These are phyloP conservation scores for Tricholomella constricta DNA, from an alignment of 768 basidiomycete species.

Conservation along the genomic window DNA sequence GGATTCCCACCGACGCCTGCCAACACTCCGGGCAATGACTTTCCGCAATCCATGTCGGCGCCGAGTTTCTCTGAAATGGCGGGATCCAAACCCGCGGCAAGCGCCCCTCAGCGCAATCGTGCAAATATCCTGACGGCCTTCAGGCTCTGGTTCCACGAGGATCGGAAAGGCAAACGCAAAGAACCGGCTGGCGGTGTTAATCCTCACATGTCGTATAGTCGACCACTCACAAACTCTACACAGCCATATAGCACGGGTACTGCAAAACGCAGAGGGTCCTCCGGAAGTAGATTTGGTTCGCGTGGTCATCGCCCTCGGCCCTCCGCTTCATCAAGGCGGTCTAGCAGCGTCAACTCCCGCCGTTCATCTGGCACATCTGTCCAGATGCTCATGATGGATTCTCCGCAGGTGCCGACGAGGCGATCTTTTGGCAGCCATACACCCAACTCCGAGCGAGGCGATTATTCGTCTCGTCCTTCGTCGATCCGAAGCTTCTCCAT, in stretches of 20 bases:
- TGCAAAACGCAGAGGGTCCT: slow-evolving; percentile 49
- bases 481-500: slow-evolving; percentile 80
- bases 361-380: slow-evolving; percentile 57
- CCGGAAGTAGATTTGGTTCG: slow-evolving; percentile 27
- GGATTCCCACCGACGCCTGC: slow-evolving; percentile 40
- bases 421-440: slow-evolving; percentile 80
- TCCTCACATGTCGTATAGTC: slow-evolving; percentile 29
- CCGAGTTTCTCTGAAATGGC: slow-evolving; percentile 37
- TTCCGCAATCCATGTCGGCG: slow-evolving; percentile 47
- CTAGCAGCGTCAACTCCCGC: slow-evolving; percentile 89
- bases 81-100: slow-evolving; percentile 14
- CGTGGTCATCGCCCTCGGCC: slow-evolving; percentile 65
- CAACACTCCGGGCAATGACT: slow-evolving; percentile 52
- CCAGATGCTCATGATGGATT: slow-evolving; percentile 58
- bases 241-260: slow-evolving; percentile 31
- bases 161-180: slow-evolving; percentile 84
- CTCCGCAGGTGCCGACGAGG: slow-evolving; percentile 62
- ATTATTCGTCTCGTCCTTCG: slow-evolving; percentile 77
- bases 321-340: slow-evolving; percentile 80
- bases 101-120: slow-evolving; percentile 56
- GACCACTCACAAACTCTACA: slow-evolving; percentile 10
- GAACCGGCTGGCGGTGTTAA: slow-evolving; percentile 32
- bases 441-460: slow-evolving; percentile 84
- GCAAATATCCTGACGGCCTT: slow-evolving; percentile 85
- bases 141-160: slow-evolving; percentile 91